Base-by-base conservation (phyloP, 2,329 filamentous ascomycete species). In the Colletotrichum orbiculare region DNA sequence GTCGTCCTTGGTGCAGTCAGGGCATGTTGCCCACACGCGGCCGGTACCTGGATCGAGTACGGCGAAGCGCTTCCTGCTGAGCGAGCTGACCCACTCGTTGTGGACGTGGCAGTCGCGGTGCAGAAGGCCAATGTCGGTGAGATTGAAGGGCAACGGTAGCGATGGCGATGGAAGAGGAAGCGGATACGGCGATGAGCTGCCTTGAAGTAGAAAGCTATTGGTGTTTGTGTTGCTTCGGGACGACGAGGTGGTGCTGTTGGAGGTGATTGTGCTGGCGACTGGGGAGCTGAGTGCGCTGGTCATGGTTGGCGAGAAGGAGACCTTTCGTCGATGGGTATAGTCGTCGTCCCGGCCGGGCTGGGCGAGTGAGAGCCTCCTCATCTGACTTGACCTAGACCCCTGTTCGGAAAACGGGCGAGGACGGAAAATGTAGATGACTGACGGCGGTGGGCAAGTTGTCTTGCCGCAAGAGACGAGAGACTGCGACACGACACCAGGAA, bases 31-130 rank as follows among this genome's bases (percentile, higher is more conserved):
- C 83, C 84, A 87, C 3, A 77, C 68, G 49, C 77, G 76, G 67
- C 81, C 81, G 6, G 81, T 82, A 42, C 85, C 85, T 0, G 85
- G 85, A 64, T 87, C 84, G 13, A 85, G 69, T 9, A 87, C 80
- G 64, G 83, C 77, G 65, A 87, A 87, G 0, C 82, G 79, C 39
- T 78, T 76, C 53, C 80, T 80, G 37, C 78, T 81, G 47, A 78
- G 78, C 13, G 84, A 78, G 11, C 75, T 60, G 1, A 82, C 75
- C 77, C 81, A 83, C 69, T 81, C 68, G 55, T 83, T 81, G 60
- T 85, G 76, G 59, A 87, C 75, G 57, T 82, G 82, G 53, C 81
- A 85, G 65, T 85, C 80, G 46, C 79, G 79, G 39, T 82, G 78
- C 13, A 83, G 76, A 12, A 87, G 78, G 34, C 76, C 77, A 2